Conservation (phyloP, 2,329 filamentous ascomycete species). For the Taxawa tesnikishii region DNA sequence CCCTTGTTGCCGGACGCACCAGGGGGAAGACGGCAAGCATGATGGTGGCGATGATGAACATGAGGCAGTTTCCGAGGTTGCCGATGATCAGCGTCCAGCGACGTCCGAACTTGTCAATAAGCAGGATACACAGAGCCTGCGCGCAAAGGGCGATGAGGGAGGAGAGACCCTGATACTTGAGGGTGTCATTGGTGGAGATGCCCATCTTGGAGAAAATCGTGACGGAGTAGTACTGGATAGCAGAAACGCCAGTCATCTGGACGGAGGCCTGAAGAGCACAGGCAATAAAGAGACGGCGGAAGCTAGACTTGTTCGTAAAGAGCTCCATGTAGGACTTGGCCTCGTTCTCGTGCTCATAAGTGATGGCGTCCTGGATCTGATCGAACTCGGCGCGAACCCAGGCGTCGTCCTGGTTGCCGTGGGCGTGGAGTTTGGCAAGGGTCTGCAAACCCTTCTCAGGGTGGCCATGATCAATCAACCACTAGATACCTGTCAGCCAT, state of each 20-base stretch:
- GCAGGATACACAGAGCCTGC: constrained; percentile 54
- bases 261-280: constrained; percentile 56
- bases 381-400: constrained; percentile 64
- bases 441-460: constrained; percentile 52
- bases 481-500: constrained; percentile 35
- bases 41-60: constrained; percentile 56
- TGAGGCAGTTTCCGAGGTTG: constrained; percentile 58
- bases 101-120: constrained; percentile 59
- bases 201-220: constrained; percentile 50
- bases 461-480: constrained; percentile 63
- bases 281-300: constrained; percentile 60
- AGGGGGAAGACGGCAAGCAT: constrained; percentile 48
- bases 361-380: constrained; percentile 56
- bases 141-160: constrained; percentile 57
- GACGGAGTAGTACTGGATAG: constrained; percentile 65
- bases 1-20: constrained; percentile 31
- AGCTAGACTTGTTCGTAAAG: constrained; percentile 52
- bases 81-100: constrained; percentile 61
- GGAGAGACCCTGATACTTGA: constrained; percentile 67
- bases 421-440: constrained; percentile 56
- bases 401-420: constrained; percentile 52
- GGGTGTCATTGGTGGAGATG: constrained; percentile 50
- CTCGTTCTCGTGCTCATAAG: constrained; percentile 53
- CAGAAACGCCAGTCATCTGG: constrained; percentile 66
- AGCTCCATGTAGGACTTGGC: constrained; percentile 61